A percentile compares a stretch with the other conserved stretches of the same genome.
phyloP scores from a whole-genome alignment of 345 rosid genomes.

The Isatis tinctoria region DNA sequence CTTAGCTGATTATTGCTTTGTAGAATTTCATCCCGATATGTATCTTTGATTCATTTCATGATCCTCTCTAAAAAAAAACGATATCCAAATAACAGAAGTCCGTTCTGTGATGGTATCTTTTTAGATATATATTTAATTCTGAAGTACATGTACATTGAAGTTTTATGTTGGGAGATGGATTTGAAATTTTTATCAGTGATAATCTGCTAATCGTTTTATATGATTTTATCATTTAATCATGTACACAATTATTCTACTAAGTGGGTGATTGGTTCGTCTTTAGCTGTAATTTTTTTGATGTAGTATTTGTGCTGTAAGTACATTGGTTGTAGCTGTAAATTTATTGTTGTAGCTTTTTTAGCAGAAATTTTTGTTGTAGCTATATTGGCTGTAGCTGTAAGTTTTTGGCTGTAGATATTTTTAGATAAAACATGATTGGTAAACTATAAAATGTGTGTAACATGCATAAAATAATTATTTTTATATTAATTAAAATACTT shows the following conservation, averaged over 20 bases:
- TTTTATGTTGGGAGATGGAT: background rate
- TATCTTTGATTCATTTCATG: background rate
- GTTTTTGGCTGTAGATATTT: too few relatives aligned
- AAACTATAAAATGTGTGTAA: too few relatives aligned
- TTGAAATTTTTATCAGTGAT: background rate
- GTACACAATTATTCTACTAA: background rate
- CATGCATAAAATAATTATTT: too few relatives aligned
- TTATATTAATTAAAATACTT: too few relatives aligned
- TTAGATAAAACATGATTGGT: too few relatives aligned
- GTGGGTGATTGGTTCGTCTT: too few relatives aligned
- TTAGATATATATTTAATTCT: background rate
- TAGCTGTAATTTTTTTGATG: too few relatives aligned
- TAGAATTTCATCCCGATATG: background rate
- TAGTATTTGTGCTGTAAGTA: too few relatives aligned
- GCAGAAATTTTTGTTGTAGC: too few relatives aligned
- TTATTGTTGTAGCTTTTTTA: too few relatives aligned
- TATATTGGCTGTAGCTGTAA: too few relatives aligned
- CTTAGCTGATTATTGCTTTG: background rate
- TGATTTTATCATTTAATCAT: background rate
- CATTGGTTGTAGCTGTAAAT: too few relatives aligned
- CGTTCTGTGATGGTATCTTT: background rate
- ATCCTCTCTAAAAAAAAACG: background rate
- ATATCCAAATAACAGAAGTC: background rate
- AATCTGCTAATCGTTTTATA: conserved; percentile 2
- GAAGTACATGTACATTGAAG: background rate